Base-by-base conservation (phyloP, 2,329 filamentous ascomycete genomes). In the Fusarium nanum region DNA sequence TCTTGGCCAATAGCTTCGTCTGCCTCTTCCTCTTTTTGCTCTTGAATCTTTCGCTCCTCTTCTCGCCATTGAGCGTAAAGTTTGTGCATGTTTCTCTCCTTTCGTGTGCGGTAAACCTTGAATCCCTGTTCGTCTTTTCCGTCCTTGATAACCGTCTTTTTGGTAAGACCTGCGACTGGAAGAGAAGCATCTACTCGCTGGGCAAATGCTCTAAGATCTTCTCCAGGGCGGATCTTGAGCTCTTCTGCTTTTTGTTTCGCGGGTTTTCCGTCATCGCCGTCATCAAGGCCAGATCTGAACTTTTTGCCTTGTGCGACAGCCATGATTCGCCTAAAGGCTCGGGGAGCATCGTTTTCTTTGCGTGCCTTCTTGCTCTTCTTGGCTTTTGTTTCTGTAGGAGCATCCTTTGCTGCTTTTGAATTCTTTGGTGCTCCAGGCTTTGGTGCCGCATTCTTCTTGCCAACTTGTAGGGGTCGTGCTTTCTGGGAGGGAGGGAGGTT, bases 291-390 rank as follows among this genome's bases (percentile, higher is more conserved):
- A 12, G 86, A 87, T 7, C 86, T 85, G 12, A 86, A 79, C 64
- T 85, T 87, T 76, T 89, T 90, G n/a, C 88, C 79, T 18, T 83
- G 80, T 42, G 91, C 87, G 71, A 90, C 88, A 34, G 92, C 89
- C 92, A 98, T 96, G 67, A 98, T 82, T 14, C 94, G 90, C 67
- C 89, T 88, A 80, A 99, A 99, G 2, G 92, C 93, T 72, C 93
- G 92, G 0, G 96, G 96, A 2, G 92, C 94, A 81, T 98, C 96
- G 78, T 97, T 90, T 41, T 87, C 83, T 30, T 78, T 79, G 53
- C 81, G 85, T 13, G 81, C 82, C 73, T 86, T 85, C 52, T 60
- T 77, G 68, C 77, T 75, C 82, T 88, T 75, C 71, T 78, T 77
- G 68, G 75, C 69, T 60, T 71, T 76, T 83, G 82, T 52, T 2